A percentile compares a stretch with the other conserved stretches of the same genome.
These are phyloP conservation scores for Mycosarcoma mackinlayi DNA, from an alignment of 1,284 basidiomycete genomes.

Conservation along the genomic window DNA sequence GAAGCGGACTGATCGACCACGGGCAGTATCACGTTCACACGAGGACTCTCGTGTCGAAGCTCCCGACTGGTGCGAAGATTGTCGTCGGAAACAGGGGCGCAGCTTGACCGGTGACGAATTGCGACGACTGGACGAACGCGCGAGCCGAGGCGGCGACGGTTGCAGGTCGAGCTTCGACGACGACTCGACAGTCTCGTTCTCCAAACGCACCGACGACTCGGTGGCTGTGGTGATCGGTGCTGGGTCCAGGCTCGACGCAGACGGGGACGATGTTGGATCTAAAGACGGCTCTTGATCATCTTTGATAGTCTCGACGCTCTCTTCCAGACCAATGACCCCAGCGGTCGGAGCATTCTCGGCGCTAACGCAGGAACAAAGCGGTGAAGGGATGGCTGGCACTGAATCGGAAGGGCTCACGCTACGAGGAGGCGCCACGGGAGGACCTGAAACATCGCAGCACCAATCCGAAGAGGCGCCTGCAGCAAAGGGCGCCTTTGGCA, in stretches of 20 bases:
- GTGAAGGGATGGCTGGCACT: slow-evolving; percentile 59
- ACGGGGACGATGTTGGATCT: not conserved
- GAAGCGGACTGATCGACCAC: slow-evolving; percentile 61
- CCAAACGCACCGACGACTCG: not conserved
- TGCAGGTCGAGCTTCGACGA: not conserved
- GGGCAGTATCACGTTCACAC: slow-evolving; percentile 50
- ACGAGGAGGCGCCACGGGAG: slow-evolving; percentile 49
- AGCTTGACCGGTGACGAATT: slow-evolving; percentile 57
- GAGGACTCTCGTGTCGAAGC: slow-evolving; percentile 52
- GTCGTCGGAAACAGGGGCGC: slow-evolving; percentile 61
- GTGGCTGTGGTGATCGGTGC: not conserved
- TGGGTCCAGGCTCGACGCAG: not conserved
- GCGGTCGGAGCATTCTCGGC: slow-evolving; percentile 18
- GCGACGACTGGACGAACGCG: slow-evolving; percentile 39
- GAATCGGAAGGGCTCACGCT: slow-evolving; percentile 59
- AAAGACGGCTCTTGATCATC: slow-evolving; percentile 6
- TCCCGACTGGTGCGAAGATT: slow-evolving; percentile 43
- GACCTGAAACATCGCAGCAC: slow-evolving; percentile 52
- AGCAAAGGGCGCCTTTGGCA: slow-evolving; percentile 38
- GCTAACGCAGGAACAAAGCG: slow-evolving; percentile 55
- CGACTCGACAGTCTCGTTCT: not conserved
- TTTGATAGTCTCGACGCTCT: slow-evolving; percentile 50
- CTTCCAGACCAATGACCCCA: slow-evolving; percentile 25
- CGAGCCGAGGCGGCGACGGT: slow-evolving; percentile 28
- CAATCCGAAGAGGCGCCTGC: slow-evolving; percentile 33